Base-by-base conservation (phyloP, 768 basidiomycete genomes). In the Lenzites betulinus region DNA sequence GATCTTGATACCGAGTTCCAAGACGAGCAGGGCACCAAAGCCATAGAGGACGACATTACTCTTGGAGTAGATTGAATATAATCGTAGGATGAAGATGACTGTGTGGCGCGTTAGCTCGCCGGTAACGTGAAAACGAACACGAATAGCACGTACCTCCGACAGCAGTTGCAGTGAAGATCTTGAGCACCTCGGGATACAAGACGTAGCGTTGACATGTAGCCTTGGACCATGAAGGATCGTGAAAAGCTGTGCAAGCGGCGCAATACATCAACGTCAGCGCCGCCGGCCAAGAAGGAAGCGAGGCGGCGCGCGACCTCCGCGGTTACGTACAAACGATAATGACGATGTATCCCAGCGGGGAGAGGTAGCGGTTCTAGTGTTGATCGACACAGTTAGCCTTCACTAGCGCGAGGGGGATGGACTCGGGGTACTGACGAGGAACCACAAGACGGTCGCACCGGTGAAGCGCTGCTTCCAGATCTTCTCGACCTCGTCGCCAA, bases 21-120 rank as follows among this genome's bases (percentile, higher is more conserved):
- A 44, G 7, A 66, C 16, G 22, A 70, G 62, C 25, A 70, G 59
- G 7, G 41, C 2, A 8, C 53, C 54, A 47, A 70, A 66, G n/a
- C 51, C 35, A n/a, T 63, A 52, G 5, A 70, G 54, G 2, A 70
- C 53, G 23, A 39, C 20, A 9, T 43, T 60, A 30, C 61, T 65
- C 38, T 62, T 58, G 12, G 64, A 62, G 36, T 70, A 70, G 57
- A 70, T 67, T 22, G 69, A 58, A 35, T 68, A 70, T 47, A 70
- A 42, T 46, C 69, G 69, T 30, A 70, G 59, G 15, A 66, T 67
- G 51, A 70, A 70, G 33, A 70, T 70, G 20, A 62, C 69, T 70
- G 58, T 20, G 30, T 22, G 44, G 49, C 26, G 11, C 18, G 25
- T 39, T 1, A 1, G 35, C 52, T 16, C 63, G 54, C 11, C 47